phyloP scores from a whole-genome alignment of 495 filamentous ascomycete species.

The Trichoderma orchidacearum region DNA sequence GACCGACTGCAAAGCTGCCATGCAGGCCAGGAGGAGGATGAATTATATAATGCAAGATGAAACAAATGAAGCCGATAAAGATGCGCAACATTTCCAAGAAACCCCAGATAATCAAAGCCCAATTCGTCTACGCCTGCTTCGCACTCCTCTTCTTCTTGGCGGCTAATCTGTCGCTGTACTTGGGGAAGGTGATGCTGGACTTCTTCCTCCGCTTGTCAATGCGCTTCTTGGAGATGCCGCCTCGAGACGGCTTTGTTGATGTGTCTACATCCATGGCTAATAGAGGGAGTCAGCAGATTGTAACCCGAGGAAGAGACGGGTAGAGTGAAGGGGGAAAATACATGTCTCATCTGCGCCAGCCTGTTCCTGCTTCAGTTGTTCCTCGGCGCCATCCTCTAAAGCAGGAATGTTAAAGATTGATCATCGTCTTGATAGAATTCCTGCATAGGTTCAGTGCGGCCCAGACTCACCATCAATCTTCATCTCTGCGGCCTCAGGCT shows the following conservation, averaged over 20 bases:
- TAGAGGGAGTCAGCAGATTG: neutral
- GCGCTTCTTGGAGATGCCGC: neutral
- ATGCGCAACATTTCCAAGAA: too few species aligned
- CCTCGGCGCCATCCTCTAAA: neutral
- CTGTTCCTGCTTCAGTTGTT: neutral
- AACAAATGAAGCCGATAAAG: neutral
- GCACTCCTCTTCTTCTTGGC: constrained; percentile 1
- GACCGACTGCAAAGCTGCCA: neutral
- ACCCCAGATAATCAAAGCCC: neutral
- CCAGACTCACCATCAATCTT: constrained; percentile 16
- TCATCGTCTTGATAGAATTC: neutral
- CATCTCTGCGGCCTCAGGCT: constrained; percentile 23
- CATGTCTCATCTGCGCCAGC: neutral
- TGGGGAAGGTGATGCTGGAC: constrained; percentile 1
- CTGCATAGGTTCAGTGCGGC: neutral
- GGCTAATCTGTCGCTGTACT: constrained; percentile 1
- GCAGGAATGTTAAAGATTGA: neutral
- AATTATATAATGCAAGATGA: neutral
- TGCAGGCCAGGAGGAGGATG: neutral
- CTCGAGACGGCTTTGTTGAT: neutral
- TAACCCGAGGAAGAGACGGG: neutral
- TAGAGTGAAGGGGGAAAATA: neutral
- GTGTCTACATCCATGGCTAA: constrained; percentile 5
- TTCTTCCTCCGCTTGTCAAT: neutral
- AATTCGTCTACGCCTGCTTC: neutral